Conservation (phyloP, 2,329 filamentous ascomycete genomes). For the Ceratocystis lukuohia region DNA sequence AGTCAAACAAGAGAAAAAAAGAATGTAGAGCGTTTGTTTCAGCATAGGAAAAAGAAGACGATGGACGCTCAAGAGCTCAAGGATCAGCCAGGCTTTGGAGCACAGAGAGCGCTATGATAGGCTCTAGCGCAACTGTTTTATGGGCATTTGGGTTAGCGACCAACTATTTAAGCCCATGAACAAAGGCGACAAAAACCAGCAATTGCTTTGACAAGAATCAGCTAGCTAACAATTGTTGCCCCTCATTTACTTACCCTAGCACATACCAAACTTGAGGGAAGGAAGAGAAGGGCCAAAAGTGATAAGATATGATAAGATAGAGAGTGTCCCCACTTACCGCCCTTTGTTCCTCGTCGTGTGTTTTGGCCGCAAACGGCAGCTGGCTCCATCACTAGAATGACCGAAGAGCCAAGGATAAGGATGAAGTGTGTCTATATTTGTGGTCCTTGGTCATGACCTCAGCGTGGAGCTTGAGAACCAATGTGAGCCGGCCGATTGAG, state of each 20-base stretch:
- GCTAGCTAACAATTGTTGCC: too few species aligned
- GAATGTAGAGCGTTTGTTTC: conserved; percentile 3
- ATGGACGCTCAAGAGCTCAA: background rate
- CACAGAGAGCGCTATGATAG: too few species aligned
- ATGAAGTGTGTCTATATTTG: background rate
- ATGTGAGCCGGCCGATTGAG: background rate
- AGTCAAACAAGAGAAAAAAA: background rate
- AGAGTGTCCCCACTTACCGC: background rate
- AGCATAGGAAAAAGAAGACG: background rate
- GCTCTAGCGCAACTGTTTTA: background rate
- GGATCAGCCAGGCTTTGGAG: background rate
- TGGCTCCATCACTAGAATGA: background rate
- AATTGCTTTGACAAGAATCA: too few species aligned
- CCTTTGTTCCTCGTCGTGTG: background rate
- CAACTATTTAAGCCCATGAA: background rate
- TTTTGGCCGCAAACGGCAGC: background rate
- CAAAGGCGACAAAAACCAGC: background rate
- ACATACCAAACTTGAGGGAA: background rate
- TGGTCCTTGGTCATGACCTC: background rate
- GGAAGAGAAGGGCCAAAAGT: background rate
- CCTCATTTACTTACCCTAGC: background rate
- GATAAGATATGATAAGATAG: conserved; percentile 3
- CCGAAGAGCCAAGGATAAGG: background rate
- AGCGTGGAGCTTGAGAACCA: background rate
- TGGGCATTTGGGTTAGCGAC: background rate